These are phyloP conservation scores for Epichloe gansuensis DNA, from an alignment of 2,329 filamentous ascomycete species.

Conservation along the genomic window DNA sequence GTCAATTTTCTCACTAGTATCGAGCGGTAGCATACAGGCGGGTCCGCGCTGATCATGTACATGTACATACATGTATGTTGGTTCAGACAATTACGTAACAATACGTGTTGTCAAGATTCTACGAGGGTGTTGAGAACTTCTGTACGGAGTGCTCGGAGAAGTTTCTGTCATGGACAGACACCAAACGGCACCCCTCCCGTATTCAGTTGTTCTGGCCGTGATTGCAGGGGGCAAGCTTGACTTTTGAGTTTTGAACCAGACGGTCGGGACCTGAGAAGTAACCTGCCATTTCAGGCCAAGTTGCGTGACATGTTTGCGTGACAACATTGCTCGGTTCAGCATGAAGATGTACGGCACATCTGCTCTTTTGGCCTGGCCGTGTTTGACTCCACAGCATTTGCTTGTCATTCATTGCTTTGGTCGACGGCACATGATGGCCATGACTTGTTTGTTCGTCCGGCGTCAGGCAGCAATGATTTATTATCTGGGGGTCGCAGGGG, in stretches of 20 bases:
- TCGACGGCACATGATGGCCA: neutral
- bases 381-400: neutral
- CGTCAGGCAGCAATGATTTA: too few species aligned
- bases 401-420: neutral
- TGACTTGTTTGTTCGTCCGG: neutral
- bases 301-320: neutral
- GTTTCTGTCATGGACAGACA: neutral
- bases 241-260: conserved; percentile 6
- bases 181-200: neutral
- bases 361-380: neutral
- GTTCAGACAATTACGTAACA: neutral
- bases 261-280: conserved; percentile 5
- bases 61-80: neutral
- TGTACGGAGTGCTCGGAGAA: neutral
- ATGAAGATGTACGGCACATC: neutral
- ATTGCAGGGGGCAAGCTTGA: neutral
- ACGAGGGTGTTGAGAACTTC: neutral
- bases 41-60: neutral
- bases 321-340: neutral
- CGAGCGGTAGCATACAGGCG: neutral
- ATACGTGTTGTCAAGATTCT: neutral
- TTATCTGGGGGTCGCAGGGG: too few species aligned
- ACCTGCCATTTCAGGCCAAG: conserved; percentile 4
- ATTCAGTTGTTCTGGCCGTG: neutral
- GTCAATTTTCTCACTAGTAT: too few species aligned